Conservation (phyloP, 257 asterid species). For the Schizonepeta tenuifolia region DNA sequence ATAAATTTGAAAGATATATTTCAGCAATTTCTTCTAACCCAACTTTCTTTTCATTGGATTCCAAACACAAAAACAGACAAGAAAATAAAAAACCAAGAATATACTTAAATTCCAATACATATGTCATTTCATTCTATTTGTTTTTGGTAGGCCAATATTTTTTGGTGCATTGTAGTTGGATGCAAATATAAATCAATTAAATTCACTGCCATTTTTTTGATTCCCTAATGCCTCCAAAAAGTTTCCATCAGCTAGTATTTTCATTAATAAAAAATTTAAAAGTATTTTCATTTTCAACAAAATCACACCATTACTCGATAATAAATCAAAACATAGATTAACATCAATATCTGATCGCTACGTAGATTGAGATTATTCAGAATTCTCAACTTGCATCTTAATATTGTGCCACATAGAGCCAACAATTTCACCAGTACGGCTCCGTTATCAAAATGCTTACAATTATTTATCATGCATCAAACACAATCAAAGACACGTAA, state of each 20-base stretch:
- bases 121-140: background rate
- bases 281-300: too few species aligned
- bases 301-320: too few species aligned
- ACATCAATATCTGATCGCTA: too few species aligned
- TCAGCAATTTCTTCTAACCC: conserved; percentile 10
- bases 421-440: too few species aligned
- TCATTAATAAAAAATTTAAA: too few species aligned
- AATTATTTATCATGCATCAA: background rate
- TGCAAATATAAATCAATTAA: background rate
- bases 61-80: conserved; percentile 43
- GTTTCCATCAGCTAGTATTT: background rate
- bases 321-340: too few species aligned
- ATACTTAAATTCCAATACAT: background rate
- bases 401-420: too few species aligned
- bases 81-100: background rate
- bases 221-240: background rate
- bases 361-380: too few species aligned
- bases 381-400: too few species aligned
- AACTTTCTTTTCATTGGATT: conserved; percentile 37
- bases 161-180: conserved; percentile 28
- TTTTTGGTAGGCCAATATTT: conserved; percentile 23
- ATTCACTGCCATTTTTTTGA: conserved; percentile 14
- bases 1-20: background rate
- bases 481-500: background rate
- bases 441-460: background rate